phyloP scores from a whole-genome alignment of 2,329 filamentous ascomycete genomes.

The Plenodomus tracheiphilus region DNA sequence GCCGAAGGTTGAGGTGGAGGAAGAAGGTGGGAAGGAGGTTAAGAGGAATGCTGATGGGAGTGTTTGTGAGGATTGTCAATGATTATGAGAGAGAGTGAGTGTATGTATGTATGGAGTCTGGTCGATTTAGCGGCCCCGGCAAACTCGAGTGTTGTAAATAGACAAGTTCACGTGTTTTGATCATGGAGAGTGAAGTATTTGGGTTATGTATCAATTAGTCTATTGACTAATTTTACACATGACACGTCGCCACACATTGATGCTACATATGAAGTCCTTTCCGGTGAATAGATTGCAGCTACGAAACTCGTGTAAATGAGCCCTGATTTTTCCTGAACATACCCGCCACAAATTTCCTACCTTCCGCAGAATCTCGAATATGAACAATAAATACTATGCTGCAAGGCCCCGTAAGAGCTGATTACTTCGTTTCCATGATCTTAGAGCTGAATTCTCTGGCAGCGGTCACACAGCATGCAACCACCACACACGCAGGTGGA shows the following conservation, averaged over 20 bases:
- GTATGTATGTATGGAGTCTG: too few species aligned
- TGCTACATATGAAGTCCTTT: neutral
- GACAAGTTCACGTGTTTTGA: too few species aligned
- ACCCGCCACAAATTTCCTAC: neutral
- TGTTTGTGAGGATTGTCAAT: slow-evolving; percentile 42
- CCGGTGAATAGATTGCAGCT: neutral
- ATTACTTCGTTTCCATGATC: neutral
- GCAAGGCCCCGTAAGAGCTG: neutral
- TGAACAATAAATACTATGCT: neutral
- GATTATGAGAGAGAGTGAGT: neutral
- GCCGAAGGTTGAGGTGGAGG: neutral
- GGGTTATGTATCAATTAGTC: too few species aligned
- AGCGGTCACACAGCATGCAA: too few species aligned
- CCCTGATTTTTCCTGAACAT: neutral
- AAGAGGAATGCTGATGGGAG: slow-evolving; percentile 42
- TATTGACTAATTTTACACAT: too few species aligned
- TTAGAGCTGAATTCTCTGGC: neutral
- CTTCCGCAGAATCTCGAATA: neutral
- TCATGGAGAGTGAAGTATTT: too few species aligned
- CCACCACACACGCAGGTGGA: neutral
- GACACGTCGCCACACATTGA: neutral
- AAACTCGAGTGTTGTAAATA: too few species aligned
- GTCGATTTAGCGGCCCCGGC: too few species aligned
- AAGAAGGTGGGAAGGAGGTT: slow-evolving; percentile 6
- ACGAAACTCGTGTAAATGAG: neutral